Evolutionary conservation across 2,329 filamentous ascomycete genomes (phyloP).

Genomic region (Talaromyces funiculosus): DNA sequence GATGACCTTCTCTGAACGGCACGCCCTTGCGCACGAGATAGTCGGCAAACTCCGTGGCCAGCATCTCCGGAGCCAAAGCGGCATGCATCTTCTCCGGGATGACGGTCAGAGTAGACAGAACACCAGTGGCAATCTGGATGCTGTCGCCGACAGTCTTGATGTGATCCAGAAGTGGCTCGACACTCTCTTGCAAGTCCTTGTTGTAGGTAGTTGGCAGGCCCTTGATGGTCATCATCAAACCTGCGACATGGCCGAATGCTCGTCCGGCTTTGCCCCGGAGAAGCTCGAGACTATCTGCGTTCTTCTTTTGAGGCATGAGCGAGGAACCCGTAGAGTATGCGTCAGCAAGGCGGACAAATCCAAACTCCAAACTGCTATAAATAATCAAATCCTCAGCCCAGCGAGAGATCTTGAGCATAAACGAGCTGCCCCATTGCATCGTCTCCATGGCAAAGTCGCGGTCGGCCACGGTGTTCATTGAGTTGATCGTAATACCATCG

Average conservation of each 20-base stretch:
- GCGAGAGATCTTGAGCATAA: conserved; percentile 74
- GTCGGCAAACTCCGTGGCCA: conserved; percentile 55
- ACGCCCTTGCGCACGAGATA: conserved; percentile 50
- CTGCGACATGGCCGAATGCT: conserved; percentile 75
- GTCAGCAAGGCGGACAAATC: conserved; percentile 69
- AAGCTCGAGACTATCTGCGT: conserved; percentile 66
- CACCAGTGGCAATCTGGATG: conserved; percentile 74
- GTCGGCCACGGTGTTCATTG: conserved; percentile 68
- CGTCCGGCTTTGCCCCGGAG: conserved; percentile 72
- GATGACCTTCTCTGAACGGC: conserved; percentile 74
- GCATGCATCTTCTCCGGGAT: conserved; percentile 71
- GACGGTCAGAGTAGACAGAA: conserved; percentile 66
- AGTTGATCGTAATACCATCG: conserved; percentile 68
- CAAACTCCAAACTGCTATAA: conserved; percentile 70
- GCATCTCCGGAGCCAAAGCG: conserved; percentile 75
- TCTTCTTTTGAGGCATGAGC: conserved; percentile 82
- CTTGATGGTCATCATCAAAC: conserved; percentile 69
- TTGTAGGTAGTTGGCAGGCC: conserved; percentile 79
- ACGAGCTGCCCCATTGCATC: conserved; percentile 70
- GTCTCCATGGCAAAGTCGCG: conserved; percentile 78
- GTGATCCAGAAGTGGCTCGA: conserved; percentile 78
- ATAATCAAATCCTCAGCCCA: conserved; percentile 85
- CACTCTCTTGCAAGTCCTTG: conserved; percentile 85
- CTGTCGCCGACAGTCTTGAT: conserved; percentile 77
- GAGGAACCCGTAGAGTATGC: conserved; percentile 72